These are phyloP conservation scores for Nemania diffusa DNA, from an alignment of 2,329 filamentous ascomycete genomes.

Conservation along the genomic window DNA sequence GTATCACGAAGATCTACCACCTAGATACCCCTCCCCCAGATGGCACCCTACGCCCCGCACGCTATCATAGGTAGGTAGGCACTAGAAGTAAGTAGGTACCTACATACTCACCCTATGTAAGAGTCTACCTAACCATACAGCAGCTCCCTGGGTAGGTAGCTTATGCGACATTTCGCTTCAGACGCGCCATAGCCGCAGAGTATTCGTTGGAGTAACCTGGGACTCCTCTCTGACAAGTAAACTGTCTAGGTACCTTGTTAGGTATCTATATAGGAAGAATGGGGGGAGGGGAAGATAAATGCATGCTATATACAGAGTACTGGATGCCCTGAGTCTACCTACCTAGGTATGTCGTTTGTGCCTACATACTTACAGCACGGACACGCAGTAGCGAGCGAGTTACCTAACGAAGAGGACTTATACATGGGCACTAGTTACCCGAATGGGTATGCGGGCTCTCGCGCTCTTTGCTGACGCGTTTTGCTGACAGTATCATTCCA, in stretches of 20 bases:
- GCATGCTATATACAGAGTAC: not conserved
- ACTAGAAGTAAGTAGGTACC: too few relatives aligned
- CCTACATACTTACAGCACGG: too few relatives aligned
- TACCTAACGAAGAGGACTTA: not conserved
- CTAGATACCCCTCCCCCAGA: constrained; percentile 24
- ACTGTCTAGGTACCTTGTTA: not conserved
- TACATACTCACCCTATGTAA: too few relatives aligned
- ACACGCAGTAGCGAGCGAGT: too few relatives aligned
- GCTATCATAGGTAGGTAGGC: too few relatives aligned
- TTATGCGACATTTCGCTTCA: constrained; percentile 28
- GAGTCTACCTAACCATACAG: not conserved
- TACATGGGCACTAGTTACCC: too few relatives aligned
- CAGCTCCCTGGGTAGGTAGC: constrained; percentile 11
- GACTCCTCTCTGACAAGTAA: not conserved
- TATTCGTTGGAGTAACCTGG: constrained; percentile 17
- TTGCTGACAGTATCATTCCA: constrained; percentile 15
- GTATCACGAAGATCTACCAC: constrained; percentile 19
- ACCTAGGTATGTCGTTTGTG: too few relatives aligned
- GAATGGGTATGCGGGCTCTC: constrained; percentile 6
- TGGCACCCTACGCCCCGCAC: constrained; percentile 9
- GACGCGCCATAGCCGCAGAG: constrained; percentile 35
- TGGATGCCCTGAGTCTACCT: too few relatives aligned
- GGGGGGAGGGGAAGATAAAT: constrained; percentile 10
- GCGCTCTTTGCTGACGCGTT: constrained; percentile 26
- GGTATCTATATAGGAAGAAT: not conserved